Conservation (phyloP, 1,139 yeast species). For the Blastobotrys serpentis region DNA sequence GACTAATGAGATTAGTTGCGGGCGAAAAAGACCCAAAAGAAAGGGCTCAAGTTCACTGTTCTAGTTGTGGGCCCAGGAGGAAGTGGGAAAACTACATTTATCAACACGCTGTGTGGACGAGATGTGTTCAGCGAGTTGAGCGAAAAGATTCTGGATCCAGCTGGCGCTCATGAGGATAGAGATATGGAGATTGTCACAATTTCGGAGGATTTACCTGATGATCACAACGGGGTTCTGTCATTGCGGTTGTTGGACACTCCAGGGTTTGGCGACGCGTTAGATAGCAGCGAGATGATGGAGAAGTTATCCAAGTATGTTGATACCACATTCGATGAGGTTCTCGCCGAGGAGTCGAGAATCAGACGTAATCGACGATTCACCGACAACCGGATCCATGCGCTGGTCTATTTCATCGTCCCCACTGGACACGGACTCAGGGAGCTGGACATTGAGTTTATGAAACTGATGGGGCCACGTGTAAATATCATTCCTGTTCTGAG, state of each 20-base stretch:
- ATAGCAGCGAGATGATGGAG: constrained; percentile 63
- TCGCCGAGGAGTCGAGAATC: constrained; percentile 91
- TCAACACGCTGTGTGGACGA: constrained; percentile 88
- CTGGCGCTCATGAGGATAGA: constrained; percentile 47
- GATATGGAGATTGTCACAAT: constrained; percentile 49
- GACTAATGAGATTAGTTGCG: constrained; percentile 42
- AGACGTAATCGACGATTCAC: constrained; percentile 80
- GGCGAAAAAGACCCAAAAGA: constrained; percentile 73
- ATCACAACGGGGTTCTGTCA: constrained; percentile 82
- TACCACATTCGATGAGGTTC: constrained; percentile 89
- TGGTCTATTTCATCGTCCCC: constrained; percentile 67
- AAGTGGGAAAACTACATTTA: constrained; percentile 78
- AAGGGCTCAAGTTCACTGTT: constrained; percentile 80
- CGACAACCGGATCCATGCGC: constrained; percentile 72
- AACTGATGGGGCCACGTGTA: constrained; percentile 72
- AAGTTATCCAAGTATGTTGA: constrained; percentile 77
- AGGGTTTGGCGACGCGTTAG: constrained; percentile 74
- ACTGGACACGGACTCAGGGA: constrained; percentile 80
- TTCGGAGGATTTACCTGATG: constrained; percentile 38
- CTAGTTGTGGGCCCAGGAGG: constrained; percentile 83
- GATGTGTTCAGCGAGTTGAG: constrained; percentile 54
- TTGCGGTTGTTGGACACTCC: constrained; percentile 63
- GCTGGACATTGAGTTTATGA: constrained; percentile 75
- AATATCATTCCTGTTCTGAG: constrained; percentile 86
- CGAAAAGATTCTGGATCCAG: constrained; percentile 40